Evolutionary conservation across 305 asterid genomes (phyloP).

Genomic region (Fraxinus greggii): DNA sequence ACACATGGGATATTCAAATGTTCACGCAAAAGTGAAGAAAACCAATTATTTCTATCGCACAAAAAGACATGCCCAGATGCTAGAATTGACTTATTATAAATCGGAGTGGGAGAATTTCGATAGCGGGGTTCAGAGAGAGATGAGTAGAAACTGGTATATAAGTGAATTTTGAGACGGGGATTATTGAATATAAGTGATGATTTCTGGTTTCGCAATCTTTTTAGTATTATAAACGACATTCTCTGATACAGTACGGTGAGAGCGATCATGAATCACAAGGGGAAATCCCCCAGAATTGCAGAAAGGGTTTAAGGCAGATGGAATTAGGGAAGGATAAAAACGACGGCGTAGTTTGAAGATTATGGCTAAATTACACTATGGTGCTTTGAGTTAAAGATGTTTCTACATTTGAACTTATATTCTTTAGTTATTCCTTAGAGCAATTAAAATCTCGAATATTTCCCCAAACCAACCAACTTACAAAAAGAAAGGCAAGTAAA

Average conservation of each 20-base stretch:
- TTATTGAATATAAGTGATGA: slow-evolving; percentile 14
- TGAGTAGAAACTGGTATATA: slow-evolving; percentile 28
- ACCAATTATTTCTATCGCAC: slow-evolving; percentile 21
- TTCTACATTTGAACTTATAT: not conserved
- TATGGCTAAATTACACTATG: too few relatives aligned
- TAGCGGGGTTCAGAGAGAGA: slow-evolving; percentile 34
- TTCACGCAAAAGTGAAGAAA: slow-evolving; percentile 24
- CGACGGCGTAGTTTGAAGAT: slow-evolving; percentile 13
- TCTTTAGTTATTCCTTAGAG: too few relatives aligned
- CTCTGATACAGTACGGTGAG: not conserved
- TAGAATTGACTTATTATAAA: slow-evolving; percentile 15
- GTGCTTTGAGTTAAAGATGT: not conserved
- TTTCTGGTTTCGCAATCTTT: slow-evolving; percentile 30
- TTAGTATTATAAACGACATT: slow-evolving; percentile 53
- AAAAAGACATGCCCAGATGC: slow-evolving; percentile 24
- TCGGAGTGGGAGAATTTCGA: slow-evolving; percentile 23
- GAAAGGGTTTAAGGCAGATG: slow-evolving; percentile 39
- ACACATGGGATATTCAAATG: slow-evolving; percentile 28
- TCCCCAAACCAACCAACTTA: too few relatives aligned
- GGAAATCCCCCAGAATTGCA: slow-evolving; percentile 25
- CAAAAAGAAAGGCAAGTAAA: too few relatives aligned
- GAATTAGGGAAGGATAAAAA: not conserved
- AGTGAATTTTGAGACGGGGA: slow-evolving; percentile 23
- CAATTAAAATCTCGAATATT: too few relatives aligned
- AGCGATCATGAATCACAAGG: slow-evolving; percentile 15